These are phyloP conservation scores for Priceomyces fermenticarens DNA, from an alignment of 805 yeast genomes.

Conservation along the genomic window DNA sequence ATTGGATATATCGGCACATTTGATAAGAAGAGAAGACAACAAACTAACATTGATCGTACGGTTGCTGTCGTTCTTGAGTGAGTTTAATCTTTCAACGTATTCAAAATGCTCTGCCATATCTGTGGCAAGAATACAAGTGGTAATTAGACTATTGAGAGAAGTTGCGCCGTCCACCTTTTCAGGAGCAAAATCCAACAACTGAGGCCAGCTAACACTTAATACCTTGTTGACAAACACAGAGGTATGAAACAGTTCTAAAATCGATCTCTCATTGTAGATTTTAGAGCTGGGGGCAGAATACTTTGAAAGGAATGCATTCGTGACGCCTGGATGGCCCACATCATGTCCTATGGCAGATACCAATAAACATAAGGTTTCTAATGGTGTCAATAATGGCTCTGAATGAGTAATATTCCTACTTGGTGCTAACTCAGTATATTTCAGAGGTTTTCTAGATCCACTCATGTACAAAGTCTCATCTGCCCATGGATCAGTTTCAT, in stretches of 20 bases:
- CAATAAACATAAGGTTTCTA: conserved; percentile 58
- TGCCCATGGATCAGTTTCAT: conserved; percentile 28
- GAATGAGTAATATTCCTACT: background rate
- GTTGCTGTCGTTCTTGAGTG: conserved; percentile 16
- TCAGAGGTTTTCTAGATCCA: background rate
- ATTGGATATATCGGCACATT: conserved; percentile 95
- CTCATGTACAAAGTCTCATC: conserved; percentile 19
- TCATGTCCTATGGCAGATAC: conserved; percentile 93
- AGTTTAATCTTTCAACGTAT: conserved; percentile 55
- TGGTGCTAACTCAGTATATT: conserved; percentile 2
- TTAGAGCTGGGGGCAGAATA: conserved; percentile 61
- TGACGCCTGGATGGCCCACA: conserved; percentile 95
- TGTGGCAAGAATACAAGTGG: conserved; percentile 50
- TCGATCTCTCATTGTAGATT: conserved; percentile 61
- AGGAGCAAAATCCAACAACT: conserved; percentile 15
- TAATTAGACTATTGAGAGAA: conserved; percentile 27
- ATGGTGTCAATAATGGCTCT: conserved; percentile 27
- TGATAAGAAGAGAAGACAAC: conserved; percentile 68
- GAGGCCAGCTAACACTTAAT: conserved; percentile 36
- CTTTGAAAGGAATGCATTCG: conserved; percentile 65
- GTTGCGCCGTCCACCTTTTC: conserved; percentile 10
- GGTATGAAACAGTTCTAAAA: conserved; percentile 80
- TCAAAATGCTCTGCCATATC: conserved; percentile 90
- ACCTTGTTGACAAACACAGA: conserved; percentile 52
- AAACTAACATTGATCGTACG: conserved; percentile 31